Percentiles rank a stretch among this genome's conserved stretches.
These are phyloP conservation scores for Cutaneotrichosporon spelunceum DNA, from an alignment of 1,284 basidiomycete genomes.

Conservation along the genomic window DNA sequence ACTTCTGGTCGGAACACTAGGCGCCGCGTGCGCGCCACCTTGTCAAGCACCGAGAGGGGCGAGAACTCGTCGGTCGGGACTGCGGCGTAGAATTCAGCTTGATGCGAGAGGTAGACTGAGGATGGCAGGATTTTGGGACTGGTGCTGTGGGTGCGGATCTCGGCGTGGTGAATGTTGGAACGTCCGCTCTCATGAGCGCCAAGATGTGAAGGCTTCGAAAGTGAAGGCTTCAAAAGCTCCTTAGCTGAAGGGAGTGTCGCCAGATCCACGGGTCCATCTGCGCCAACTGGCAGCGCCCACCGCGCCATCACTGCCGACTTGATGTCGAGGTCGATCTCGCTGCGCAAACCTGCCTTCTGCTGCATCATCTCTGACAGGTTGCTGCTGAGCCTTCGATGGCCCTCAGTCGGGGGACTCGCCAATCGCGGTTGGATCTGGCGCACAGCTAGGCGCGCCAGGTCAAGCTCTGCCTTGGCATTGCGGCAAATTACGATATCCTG, in stretches of 20 bases:
- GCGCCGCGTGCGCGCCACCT: conserved; percentile 61
- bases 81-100: conserved; percentile 71
- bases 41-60: conserved; percentile 64
- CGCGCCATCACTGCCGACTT: conserved; percentile 61
- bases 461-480: conserved; percentile 22
- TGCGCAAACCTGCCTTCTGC: conserved; percentile 24
- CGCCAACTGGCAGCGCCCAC: conserved; percentile 62
- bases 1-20: conserved; percentile 70
- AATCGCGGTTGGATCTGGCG: not conserved
- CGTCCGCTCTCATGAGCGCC: not conserved
- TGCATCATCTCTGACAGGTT: conserved; percentile 48
- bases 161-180: conserved; percentile 70
- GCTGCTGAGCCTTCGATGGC: conserved; percentile 28
- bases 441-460: conserved; percentile 29
- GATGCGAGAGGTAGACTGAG: conserved; percentile 73
- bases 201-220: not conserved
- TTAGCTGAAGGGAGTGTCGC: not conserved
- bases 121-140: conserved; percentile 63
- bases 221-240: not conserved
- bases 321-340: conserved; percentile 55
- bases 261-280: conserved; percentile 53
- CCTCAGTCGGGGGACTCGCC: not conserved
- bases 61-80: conserved; percentile 71
- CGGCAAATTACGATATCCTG: conserved; percentile 41
- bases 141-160: conserved; percentile 68